A percentile compares a stretch with the other conserved stretches of the same genome.
phyloP scores from a whole-genome alignment of 441 rosid genomes.

The Hura crepitans region DNA sequence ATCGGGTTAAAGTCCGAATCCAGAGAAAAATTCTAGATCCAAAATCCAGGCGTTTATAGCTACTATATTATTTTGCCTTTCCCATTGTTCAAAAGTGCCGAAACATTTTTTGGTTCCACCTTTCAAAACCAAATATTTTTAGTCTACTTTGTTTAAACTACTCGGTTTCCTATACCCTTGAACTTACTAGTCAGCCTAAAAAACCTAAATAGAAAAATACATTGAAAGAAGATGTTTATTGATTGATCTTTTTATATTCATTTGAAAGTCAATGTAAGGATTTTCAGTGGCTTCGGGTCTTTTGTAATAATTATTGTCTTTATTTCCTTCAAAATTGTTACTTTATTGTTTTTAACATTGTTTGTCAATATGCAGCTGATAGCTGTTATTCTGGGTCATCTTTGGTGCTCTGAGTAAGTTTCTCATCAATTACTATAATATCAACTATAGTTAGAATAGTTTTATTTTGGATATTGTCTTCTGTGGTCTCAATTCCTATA shows the following conservation, averaged over 20 bases:
- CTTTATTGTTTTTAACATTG: constrained; percentile 13
- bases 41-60: too few relatives aligned
- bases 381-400: constrained; percentile 79
- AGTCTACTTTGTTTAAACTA: background rate
- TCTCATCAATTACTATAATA: background rate
- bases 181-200: background rate
- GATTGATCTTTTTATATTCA: background rate
- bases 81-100: background rate
- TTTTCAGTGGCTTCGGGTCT: background rate
- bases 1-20: too few relatives aligned
- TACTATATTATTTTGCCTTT: too few relatives aligned
- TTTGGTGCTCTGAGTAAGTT: constrained; percentile 97
- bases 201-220: background rate
- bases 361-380: constrained; percentile 56
- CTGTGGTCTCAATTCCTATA: background rate
- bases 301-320: background rate
- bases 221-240: background rate
- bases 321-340: background rate
- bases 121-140: background rate
- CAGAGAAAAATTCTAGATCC: too few relatives aligned
- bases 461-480: constrained; percentile 12
- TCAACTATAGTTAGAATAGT: constrained; percentile 5
- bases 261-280: background rate
- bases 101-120: background rate
- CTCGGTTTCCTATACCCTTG: background rate